phyloP scores from a whole-genome alignment of 768 basidiomycete species.

The Mycena alexandri region DNA sequence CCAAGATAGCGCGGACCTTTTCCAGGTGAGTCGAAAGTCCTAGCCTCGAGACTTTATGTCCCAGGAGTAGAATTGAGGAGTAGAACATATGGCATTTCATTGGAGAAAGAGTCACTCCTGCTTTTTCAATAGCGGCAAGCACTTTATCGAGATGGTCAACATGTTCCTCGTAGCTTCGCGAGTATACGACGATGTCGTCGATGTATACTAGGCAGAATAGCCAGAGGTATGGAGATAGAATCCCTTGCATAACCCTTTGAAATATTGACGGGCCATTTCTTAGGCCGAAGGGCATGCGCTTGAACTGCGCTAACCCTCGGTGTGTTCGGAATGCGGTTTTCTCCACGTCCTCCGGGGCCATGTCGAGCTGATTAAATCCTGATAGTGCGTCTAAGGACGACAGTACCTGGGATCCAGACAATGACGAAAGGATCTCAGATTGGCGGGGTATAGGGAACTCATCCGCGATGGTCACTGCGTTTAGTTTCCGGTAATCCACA shows the following conservation, averaged over 20 bases:
- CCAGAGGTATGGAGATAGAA: conserved; percentile 11
- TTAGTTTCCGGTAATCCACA: background rate
- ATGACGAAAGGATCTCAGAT: background rate
- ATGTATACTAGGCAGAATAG: conserved; percentile 6
- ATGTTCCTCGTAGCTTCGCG: conserved; percentile 1
- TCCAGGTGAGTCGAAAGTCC: conserved; percentile 29
- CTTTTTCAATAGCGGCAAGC: conserved; percentile 34
- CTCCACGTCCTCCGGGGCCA: background rate
- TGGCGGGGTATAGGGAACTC: conserved; percentile 15
- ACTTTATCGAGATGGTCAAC: conserved; percentile 23
- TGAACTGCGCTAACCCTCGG: background rate
- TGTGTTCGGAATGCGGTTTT: background rate
- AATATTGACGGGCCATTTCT: conserved; percentile 10
- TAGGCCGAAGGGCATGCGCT: background rate
- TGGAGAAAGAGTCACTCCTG: conserved; percentile 9
- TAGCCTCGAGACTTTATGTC: conserved; percentile 3
- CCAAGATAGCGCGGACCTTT: conserved; percentile 19
- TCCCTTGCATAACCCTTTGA: conserved; percentile 7
- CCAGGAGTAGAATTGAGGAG: conserved; percentile 8
- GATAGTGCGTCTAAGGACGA: background rate
- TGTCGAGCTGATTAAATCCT: background rate
- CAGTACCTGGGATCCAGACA: background rate
- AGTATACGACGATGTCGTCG: conserved; percentile 14
- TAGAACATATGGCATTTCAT: conserved; percentile 20
- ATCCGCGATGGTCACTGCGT: conserved; percentile 3